Evolutionary conservation across 2,329 filamentous ascomycete species (phyloP), one percentile per base, ranked within the genome.

Genomic region (Apiospora aurea): DNA sequence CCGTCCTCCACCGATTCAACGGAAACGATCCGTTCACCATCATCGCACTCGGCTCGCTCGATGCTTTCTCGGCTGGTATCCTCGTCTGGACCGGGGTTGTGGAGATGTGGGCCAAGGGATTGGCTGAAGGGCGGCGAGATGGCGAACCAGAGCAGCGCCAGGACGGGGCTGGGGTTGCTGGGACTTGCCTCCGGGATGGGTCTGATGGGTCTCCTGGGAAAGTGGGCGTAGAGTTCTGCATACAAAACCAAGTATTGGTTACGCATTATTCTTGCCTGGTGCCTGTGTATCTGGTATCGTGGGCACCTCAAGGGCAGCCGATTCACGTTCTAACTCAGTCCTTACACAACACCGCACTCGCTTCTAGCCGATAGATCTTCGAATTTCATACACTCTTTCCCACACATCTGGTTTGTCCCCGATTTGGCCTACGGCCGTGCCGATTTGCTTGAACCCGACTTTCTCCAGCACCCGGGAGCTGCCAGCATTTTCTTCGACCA

Each of bases 81-180:
- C 78, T 90, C 34, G 80, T 87, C 0, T 90, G 88, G 86, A 87
- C 89, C 0, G 87, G 87, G 2, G 78, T 90, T 11, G 87, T 89
- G 0, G 88, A 90, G 78, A 89, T 90, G 87, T 85, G 86, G 82
- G 86, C 86, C 3, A 78, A 83, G 47, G 47, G 88, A 90, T 73
- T 90, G 88, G 88, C 80, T 89, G 72, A 81, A 74, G 53, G 84
- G 84, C 2, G 82, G 51, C 10, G 70, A 71, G 61, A 70, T 70
- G 69, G 69, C 69, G 2, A 29, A 24, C n/a, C 53, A 70, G 43
- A 57, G 13, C 7, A 46, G 21, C 11, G 4, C 8, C 7, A 44
- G n/a, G 7, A 57, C 29, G 11, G 51, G n/a, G 2, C 4, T 70
- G 24, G 69, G 69, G 5, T 1, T 70, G 26, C 2, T 41, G 41